Evolutionary conservation across 2,329 filamentous ascomycete species (phyloP).

Genomic region (Beauveria varroae): DNA sequence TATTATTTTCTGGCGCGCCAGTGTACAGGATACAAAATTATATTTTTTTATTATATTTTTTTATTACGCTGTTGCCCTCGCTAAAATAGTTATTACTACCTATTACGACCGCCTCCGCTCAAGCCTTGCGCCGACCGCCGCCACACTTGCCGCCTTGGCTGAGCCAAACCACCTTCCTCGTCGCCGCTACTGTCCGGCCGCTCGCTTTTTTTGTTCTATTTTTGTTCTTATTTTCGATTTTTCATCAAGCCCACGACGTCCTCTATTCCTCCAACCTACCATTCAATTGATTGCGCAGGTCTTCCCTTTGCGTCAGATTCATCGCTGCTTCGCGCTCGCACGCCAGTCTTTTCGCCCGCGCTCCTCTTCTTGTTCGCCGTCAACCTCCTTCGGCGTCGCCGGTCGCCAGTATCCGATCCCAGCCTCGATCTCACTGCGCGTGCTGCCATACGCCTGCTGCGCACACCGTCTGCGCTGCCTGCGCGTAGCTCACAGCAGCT

Average conservation of each 20-base stretch:
- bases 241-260: background rate
- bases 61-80: background rate
- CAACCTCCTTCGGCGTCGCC: conserved; percentile 1
- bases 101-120: background rate
- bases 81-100: background rate
- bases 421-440: background rate
- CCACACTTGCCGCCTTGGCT: conserved; percentile 7
- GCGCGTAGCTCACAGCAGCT: background rate
- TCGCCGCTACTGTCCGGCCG: conserved; percentile 3
- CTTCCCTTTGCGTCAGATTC: background rate
- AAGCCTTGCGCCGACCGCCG: conserved; percentile 7
- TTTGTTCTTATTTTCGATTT: background rate
- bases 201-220: background rate
- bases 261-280: background rate
- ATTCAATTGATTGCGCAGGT: background rate
- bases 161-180: background rate
- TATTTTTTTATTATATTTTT: background rate
- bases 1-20: background rate
- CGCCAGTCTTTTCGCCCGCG: background rate
- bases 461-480: background rate
- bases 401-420: background rate
- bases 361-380: background rate
- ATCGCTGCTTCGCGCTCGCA: background rate
- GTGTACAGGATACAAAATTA: background rate
- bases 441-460: background rate